These are phyloP conservation scores for Malus hybrid DNA, from an alignment of 331 rosid genomes.

Conservation along the genomic window DNA sequence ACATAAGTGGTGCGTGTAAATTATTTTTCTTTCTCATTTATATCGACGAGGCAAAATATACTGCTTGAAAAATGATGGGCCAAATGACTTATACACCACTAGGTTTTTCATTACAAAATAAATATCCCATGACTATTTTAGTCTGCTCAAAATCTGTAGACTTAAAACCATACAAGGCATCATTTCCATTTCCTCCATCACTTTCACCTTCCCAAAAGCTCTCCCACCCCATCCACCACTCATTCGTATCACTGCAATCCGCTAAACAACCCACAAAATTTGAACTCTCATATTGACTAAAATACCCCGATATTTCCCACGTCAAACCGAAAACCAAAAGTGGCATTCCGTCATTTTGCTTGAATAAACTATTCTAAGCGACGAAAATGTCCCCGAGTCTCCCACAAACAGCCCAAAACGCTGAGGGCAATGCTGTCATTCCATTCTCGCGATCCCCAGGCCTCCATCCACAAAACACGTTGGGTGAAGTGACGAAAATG, in stretches of 20 bases:
- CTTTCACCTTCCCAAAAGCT: too few relatives aligned
- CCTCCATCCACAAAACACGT: neutral
- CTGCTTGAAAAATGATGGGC: neutral
- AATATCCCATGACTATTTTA: neutral
- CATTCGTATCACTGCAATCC: neutral
- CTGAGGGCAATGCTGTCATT: neutral
- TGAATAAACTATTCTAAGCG: neutral
- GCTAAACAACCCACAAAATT: neutral
- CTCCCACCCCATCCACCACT: neutral
- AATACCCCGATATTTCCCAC: neutral
- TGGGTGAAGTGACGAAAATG: constrained; percentile 5
- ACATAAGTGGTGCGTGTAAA: too few relatives aligned
- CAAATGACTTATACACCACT: neutral
- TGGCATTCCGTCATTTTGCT: neutral
- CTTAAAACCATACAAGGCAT: too few relatives aligned
- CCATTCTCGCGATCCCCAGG: neutral
- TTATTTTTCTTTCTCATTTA: neutral
- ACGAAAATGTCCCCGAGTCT: neutral
- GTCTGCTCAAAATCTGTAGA: too few relatives aligned
- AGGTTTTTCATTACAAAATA: neutral
- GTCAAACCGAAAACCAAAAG: neutral
- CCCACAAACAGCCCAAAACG: neutral
- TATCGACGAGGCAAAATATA: neutral
- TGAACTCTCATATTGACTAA: neutral
- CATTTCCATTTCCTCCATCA: too few relatives aligned